phyloP scores from a whole-genome alignment of 2,329 filamentous ascomycete genomes.

The Colletotrichum brevisporum region DNA sequence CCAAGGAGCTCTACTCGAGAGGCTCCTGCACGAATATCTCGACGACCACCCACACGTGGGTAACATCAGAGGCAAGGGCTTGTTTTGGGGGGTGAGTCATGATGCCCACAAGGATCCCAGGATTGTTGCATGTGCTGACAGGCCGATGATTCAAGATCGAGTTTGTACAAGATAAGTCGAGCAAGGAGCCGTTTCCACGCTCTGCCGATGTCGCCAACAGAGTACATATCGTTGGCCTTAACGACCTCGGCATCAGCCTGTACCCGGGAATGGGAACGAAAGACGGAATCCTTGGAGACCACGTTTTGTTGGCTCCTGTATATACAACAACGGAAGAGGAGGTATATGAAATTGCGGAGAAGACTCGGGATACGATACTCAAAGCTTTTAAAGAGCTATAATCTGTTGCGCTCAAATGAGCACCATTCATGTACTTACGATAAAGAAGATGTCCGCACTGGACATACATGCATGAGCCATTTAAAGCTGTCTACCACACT shows the following conservation, averaged over 20 bases:
- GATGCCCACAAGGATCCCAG: not conserved
- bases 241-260: conserved; percentile 63
- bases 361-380: conserved; percentile 36
- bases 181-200: conserved; percentile 50
- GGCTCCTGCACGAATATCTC: conserved; percentile 43
- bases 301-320: conserved; percentile 43
- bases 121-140: not conserved
- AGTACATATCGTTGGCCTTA: conserved; percentile 55
- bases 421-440: too few relatives aligned
- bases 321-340: conserved; percentile 33
- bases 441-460: too few relatives aligned
- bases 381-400: conserved; percentile 22
- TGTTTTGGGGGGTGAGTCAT: conserved; percentile 48
- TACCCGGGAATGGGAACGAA: conserved; percentile 49
- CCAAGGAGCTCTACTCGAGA: conserved; percentile 59
- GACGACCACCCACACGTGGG: conserved; percentile 47
- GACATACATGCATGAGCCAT: too few relatives aligned
- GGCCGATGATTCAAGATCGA: conserved; percentile 43
- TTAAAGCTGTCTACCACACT: too few relatives aligned
- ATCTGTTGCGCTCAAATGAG: not conserved
- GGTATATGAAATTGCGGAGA: conserved; percentile 42
- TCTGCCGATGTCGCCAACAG: conserved; percentile 43
- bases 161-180: conserved; percentile 47
- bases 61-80: conserved; percentile 48
- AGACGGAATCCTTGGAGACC: conserved; percentile 45